Evolutionary conservation across 139 green algal genomes (phyloP), one percentile per base, ranked within the genome.

Genomic region (Closterium sp.): DNA sequence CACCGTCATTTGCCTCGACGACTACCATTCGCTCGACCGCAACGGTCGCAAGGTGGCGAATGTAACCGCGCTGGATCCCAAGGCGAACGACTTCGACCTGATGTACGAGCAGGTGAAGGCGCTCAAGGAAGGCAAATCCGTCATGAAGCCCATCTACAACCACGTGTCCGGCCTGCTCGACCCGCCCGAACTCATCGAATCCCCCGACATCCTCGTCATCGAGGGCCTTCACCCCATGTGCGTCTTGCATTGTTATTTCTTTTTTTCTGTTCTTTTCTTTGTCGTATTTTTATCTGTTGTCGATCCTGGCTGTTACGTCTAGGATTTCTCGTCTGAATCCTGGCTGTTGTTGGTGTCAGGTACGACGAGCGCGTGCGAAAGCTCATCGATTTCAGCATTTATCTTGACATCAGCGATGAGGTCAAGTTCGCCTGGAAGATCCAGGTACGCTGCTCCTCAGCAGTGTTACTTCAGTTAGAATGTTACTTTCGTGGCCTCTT

Each of bases 351-450:
- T 90, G 28, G 10, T 17, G 87, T 10, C 86, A 93, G 91, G 91
- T 95, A 91, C 89, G 98, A 99, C 92, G 95, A 99, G 96, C 97
- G 98, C 91, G 98, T 99, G 89, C 95, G 97, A 22, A 97, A 99
- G 22, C 97, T 99, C 86, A 86, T 98, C 31, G 98, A 99, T 96
- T 99, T 99, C 97, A 98, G 97, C 94, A 98, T 99, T 95, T 99
- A 99, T 96, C 96, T 99, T 87, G 98, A 99, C 96, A 99, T 99
- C 96, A 97, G 95, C 86, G 98, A 99, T 94, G 98, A 99, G 79
- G 97, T 99, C 92, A 99, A 99, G 97, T 99, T 99, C 89, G 98
- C 98, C 29, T 99, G 98, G 98, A 99, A 99, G 98, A 98, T 99
- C 90, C 96, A 95, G 95, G 92, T 94, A 85, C 11, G 62, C 19